These are phyloP conservation scores for Hymenoscyphus scutula DNA, from an alignment of 2,329 filamentous ascomycete species.

Conservation along the genomic window DNA sequence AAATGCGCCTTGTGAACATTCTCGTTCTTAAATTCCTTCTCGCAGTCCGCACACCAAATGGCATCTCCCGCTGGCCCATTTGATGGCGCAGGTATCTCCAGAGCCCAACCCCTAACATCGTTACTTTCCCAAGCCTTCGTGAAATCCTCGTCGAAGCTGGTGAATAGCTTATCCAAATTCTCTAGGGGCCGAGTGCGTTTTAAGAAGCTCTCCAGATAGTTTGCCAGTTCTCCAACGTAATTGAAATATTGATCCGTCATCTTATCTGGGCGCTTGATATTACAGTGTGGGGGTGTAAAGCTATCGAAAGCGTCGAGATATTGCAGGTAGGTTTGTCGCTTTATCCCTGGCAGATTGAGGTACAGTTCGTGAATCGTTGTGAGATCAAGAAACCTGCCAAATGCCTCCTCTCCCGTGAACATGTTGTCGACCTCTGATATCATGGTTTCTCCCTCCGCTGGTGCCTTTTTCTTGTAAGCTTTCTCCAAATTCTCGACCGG, in stretches of 20 bases:
- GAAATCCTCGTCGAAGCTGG: conserved; percentile 79
- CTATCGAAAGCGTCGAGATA: conserved; percentile 90
- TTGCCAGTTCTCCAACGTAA: conserved; percentile 76
- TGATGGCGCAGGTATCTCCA: conserved; percentile 42
- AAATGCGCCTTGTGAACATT: conserved; percentile 92
- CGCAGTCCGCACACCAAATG: conserved; percentile 86
- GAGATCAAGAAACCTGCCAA: conserved; percentile 88
- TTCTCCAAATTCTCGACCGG: conserved; percentile 92
- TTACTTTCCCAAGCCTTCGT: conserved; percentile 78
- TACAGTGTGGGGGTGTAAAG: conserved; percentile 71
- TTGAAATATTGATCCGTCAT: conserved; percentile 89
- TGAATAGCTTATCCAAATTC: conserved; percentile 75
- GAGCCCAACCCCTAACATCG: conserved; percentile 74
- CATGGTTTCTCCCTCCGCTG: conserved; percentile 61
- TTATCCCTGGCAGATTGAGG: conserved; percentile 83
- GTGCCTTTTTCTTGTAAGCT: conserved; percentile 73
- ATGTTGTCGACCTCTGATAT: conserved; percentile 77
- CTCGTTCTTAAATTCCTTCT: conserved; percentile 92
- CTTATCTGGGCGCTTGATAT: conserved; percentile 78
- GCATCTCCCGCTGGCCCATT: conserved; percentile 52
- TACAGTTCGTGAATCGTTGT: conserved; percentile 82
- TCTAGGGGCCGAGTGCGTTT: conserved; percentile 81
- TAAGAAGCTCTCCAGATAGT: conserved; percentile 87
- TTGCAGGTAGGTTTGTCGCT: conserved; percentile 84
- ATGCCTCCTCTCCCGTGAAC: conserved; percentile 95